Evolutionary conservation across 495 filamentous ascomycete species (phyloP).

Genomic region (Hapsidospora chrysogenum): DNA sequence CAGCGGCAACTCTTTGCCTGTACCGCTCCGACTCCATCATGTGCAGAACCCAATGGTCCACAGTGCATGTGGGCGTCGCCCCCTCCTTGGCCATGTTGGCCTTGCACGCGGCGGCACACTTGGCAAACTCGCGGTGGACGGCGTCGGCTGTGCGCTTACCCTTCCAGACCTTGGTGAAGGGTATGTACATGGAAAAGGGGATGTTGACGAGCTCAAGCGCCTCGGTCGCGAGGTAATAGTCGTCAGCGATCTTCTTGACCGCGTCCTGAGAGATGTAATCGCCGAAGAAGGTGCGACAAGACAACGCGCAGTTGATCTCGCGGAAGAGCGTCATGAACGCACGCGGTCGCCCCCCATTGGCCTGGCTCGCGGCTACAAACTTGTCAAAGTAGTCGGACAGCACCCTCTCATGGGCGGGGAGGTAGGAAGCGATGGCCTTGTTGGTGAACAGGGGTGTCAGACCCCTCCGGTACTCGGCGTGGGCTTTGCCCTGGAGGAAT

Average conservation of each 20-base stretch:
- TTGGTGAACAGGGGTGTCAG: conserved; percentile 90
- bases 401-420: conserved; percentile 81
- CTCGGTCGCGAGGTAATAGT: conserved; percentile 91
- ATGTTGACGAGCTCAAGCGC: conserved; percentile 97
- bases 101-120: conserved; percentile 84
- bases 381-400: conserved; percentile 71
- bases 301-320: conserved; percentile 87
- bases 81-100: conserved; percentile 78
- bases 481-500: conserved; percentile 86
- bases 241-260: conserved; percentile 88
- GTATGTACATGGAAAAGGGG: conserved; percentile 65
- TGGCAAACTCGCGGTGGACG: conserved; percentile 76
- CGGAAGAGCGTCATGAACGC: conserved; percentile 88
- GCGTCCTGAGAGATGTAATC: conserved; percentile 82
- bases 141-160: conserved; percentile 90
- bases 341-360: conserved; percentile 48
- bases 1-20: conserved; percentile 45
- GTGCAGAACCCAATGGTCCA: conserved; percentile 81
- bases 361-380: conserved; percentile 58
- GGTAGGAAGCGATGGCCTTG: conserved; percentile 69
- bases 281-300: conserved; percentile 89
- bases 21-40: conserved; percentile 76
- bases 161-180: conserved; percentile 92
- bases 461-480: conserved; percentile 94
- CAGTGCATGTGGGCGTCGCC: conserved; percentile 72